A percentile compares a stretch with the other conserved stretches of the same genome.
Evolutionary conservation across 768 basidiomycete genomes (phyloP).

Genomic region (Lactifluus echinatus): DNA sequence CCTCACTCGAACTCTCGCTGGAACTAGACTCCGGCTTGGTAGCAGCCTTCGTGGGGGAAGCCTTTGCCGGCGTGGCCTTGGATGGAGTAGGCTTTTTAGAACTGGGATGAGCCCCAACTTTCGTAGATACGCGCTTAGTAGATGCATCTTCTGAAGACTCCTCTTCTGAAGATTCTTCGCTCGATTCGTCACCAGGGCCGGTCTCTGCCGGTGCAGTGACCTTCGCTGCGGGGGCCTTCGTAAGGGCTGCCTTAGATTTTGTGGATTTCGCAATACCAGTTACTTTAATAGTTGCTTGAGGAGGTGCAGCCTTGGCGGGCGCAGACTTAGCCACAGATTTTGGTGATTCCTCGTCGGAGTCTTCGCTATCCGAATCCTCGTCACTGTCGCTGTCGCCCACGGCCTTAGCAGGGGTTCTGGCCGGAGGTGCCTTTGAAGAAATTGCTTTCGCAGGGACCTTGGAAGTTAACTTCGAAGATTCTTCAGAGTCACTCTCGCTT

Average conservation of each 20-base stretch:
- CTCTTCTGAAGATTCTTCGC: conserved; percentile 15
- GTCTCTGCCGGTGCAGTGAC: not conserved
- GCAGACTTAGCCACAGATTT: conserved; percentile 6
- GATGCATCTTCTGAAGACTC: not conserved
- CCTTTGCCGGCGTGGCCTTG: not conserved
- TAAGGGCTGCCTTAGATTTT: conserved; percentile 18
- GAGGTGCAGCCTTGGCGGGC: conserved; percentile 2
- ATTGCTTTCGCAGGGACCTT: not conserved
- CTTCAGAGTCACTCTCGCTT: conserved; percentile 15
- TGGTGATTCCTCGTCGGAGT: conserved; percentile 1
- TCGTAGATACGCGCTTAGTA: conserved; percentile 11
- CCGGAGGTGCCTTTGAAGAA: not conserved
- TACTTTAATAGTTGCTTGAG: conserved; percentile 5
- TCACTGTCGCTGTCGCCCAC: not conserved
- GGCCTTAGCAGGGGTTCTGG: not conserved
- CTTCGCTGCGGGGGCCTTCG: conserved; percentile 26
- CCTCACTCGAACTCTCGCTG: conserved; percentile 11
- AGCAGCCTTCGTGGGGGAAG: not conserved
- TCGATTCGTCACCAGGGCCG: conserved; percentile 17
- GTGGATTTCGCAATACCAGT: not conserved
- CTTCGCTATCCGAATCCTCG: conserved; percentile 9
- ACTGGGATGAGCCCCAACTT: not conserved
- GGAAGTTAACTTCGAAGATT: not conserved
- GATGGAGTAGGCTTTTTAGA: conserved; percentile 4
- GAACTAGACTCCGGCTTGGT: conserved; percentile 4